Percentiles rank a stretch among this genome's conserved stretches.
Evolutionary conservation across 805 yeast species (phyloP).

Genomic region (Ogataea minuta): DNA sequence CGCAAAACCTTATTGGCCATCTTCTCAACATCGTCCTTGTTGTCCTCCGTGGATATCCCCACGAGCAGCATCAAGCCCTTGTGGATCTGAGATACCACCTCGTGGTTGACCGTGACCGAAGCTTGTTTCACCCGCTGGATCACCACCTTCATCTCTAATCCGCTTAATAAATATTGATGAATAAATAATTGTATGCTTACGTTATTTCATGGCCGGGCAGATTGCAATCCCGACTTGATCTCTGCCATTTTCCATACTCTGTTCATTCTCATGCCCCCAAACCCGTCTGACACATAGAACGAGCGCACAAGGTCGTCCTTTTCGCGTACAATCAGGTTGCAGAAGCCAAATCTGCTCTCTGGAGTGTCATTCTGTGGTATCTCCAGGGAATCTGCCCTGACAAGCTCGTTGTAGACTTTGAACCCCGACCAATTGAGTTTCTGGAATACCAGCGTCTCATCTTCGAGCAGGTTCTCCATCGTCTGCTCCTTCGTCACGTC

Average conservation of each 20-base stretch:
- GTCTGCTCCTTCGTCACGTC: slow-evolving; percentile 63
- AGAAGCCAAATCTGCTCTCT: slow-evolving; percentile 45
- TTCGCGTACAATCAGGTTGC: slow-evolving; percentile 45
- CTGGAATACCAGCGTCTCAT: slow-evolving; percentile 68
- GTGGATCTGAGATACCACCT: slow-evolving; percentile 69
- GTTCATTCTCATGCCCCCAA: slow-evolving; percentile 83
- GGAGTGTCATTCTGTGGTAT: slow-evolving; percentile 32
- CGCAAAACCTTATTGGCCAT: slow-evolving; percentile 64
- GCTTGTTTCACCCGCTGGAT: slow-evolving; percentile 88
- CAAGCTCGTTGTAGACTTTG: slow-evolving; percentile 58
- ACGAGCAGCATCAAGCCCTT: slow-evolving; percentile 78
- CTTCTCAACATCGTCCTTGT: slow-evolving; percentile 67
- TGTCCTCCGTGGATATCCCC: slow-evolving; percentile 80
- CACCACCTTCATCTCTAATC: slow-evolving; percentile 72
- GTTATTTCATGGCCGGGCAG: slow-evolving; percentile 48
- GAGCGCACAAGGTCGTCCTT: slow-evolving; percentile 36
- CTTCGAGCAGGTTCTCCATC: slow-evolving; percentile 52
- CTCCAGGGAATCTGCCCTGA: slow-evolving; percentile 48
- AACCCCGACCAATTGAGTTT: slow-evolving; percentile 68
- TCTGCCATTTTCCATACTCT: slow-evolving; percentile 84
- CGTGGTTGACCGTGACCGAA: slow-evolving; percentile 77
- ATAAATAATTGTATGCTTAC: background rate
- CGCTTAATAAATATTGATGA: slow-evolving; percentile 1
- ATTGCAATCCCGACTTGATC: slow-evolving; percentile 59
- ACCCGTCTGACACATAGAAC: slow-evolving; percentile 65